These are phyloP conservation scores for barley (Hordeum vulgare) DNA, from an alignment of 176 grass and related monocot species.

Conservation along the genomic window DNA sequence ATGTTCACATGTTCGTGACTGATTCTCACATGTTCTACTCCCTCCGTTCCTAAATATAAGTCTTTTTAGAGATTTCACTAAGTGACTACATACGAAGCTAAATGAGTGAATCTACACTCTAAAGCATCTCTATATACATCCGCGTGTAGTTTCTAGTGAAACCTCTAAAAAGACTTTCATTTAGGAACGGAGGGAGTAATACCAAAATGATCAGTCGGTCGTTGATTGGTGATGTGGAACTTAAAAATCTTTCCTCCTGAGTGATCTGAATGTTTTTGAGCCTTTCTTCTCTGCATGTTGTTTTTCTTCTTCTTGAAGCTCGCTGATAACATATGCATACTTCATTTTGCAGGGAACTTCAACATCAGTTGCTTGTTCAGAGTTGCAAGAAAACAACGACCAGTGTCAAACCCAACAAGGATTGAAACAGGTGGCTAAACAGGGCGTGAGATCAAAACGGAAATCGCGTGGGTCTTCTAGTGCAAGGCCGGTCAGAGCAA, in stretches of 20 bases:
- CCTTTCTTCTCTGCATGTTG: slow-evolving; percentile 10
- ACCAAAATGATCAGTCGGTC: not conserved
- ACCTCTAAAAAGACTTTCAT: no score
- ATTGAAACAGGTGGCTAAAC: slow-evolving; percentile 10
- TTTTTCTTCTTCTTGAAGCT: not conserved
- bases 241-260: not conserved
- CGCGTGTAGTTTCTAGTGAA: no score
- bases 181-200: no score
- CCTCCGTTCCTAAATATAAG: no score
- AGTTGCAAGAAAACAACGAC: slow-evolving; percentile 7
- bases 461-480: slow-evolving; percentile 12
- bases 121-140: no score
- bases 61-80: no score
- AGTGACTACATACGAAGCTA: no score
- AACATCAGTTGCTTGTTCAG: slow-evolving; percentile 10
- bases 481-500: slow-evolving; percentile 9
- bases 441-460: not conserved
- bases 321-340: slow-evolving; percentile 3
- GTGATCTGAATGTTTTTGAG: not conserved
- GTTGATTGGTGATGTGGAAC: not conserved
- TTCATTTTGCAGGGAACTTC: slow-evolving; percentile 32
- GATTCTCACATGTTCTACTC: not conserved
- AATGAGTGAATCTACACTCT: no score
- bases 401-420: slow-evolving; percentile 33
- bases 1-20: not conserved